phyloP scores from a whole-genome alignment of 2,329 filamentous ascomycete species.

The Aspergillus floridensis region DNA sequence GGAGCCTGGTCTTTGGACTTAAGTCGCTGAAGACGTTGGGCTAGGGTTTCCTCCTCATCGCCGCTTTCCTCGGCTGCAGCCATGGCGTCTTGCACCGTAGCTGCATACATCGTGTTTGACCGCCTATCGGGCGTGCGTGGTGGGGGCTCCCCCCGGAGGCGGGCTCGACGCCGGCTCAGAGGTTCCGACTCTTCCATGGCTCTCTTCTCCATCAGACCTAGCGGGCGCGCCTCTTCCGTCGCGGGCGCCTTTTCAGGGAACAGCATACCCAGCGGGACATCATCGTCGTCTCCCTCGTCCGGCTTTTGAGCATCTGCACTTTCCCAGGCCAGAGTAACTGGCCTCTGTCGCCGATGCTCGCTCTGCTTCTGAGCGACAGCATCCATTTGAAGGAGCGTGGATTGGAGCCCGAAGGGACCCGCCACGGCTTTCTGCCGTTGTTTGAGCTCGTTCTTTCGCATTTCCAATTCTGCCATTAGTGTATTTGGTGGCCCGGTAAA shows the following conservation, averaged over 20 bases:
- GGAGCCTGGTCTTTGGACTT: conserved; percentile 30
- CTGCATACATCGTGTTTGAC: conserved; percentile 36
- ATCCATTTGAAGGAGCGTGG: conserved; percentile 85
- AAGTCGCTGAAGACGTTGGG: conserved; percentile 44
- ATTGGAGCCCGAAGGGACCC: conserved; percentile 77
- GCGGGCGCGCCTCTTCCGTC: conserved; percentile 37
- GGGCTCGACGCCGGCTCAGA: conserved; percentile 70
- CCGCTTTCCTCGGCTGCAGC: conserved; percentile 31
- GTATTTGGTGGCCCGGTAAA: conserved; percentile 79
- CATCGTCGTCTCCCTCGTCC: conserved; percentile 67
- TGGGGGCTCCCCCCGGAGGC: conserved; percentile 62
- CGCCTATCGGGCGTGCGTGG: conserved; percentile 33
- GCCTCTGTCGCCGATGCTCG: conserved; percentile 65
- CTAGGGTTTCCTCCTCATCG: conserved; percentile 46
- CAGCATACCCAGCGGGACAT: conserved; percentile 82
- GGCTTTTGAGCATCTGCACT: conserved; percentile 41
- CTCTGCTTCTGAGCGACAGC: conserved; percentile 83
- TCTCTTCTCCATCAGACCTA: conserved; percentile 61
- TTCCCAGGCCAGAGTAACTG: conserved; percentile 89
- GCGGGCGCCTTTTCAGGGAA: conserved; percentile 52
- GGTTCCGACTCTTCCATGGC: conserved; percentile 93
- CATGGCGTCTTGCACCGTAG: conserved; percentile 24
- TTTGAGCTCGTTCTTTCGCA: conserved; percentile 86
- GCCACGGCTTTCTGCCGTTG: conserved; percentile 69
- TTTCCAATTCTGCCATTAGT: conserved; percentile 83